Percentiles rank a stretch among this genome's conserved stretches.
Conservation (phyloP, 2,329 filamentous ascomycete genomes). For the Fusarium algeriense region DNA sequence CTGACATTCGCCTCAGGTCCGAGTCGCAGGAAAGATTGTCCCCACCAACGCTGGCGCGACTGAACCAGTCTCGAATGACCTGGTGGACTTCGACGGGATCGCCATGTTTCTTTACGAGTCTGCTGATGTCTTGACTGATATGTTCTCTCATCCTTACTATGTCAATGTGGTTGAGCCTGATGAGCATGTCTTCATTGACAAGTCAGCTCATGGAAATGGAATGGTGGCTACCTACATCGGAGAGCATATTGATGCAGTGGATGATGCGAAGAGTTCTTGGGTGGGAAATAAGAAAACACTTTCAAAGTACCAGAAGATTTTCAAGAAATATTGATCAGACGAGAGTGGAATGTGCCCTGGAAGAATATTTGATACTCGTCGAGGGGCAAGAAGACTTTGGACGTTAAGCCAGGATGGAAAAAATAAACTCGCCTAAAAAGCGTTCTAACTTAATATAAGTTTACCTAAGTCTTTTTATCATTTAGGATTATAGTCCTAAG, state of each 20-base stretch:
- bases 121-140: conserved; percentile 36
- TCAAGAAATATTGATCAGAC: conserved; percentile 30
- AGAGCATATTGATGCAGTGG: conserved; percentile 43
- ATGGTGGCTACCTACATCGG: conserved; percentile 48
- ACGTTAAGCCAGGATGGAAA: no score
- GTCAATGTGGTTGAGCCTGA: conserved; percentile 47
- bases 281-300: conserved; percentile 28
- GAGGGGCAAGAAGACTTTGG: no score
- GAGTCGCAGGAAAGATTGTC: conserved; percentile 44
- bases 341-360: accelerated
- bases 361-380: accelerated
- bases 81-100: conserved; percentile 48
- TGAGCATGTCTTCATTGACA: conserved; percentile 49
- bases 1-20: conserved; percentile 32
- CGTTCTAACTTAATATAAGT: no score
- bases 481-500: no score
- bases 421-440: no score
- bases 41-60: conserved; percentile 39
- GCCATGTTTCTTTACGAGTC: conserved; percentile 49
- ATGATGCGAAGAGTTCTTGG: conserved; percentile 44
- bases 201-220: conserved; percentile 43
- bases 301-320: conserved; percentile 42
- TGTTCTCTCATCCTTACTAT: conserved; percentile 50
- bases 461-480: no score
- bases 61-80: conserved; percentile 32